phyloP scores from a whole-genome alignment of 2,329 filamentous ascomycete species.

The Pseudocercospora musae region DNA sequence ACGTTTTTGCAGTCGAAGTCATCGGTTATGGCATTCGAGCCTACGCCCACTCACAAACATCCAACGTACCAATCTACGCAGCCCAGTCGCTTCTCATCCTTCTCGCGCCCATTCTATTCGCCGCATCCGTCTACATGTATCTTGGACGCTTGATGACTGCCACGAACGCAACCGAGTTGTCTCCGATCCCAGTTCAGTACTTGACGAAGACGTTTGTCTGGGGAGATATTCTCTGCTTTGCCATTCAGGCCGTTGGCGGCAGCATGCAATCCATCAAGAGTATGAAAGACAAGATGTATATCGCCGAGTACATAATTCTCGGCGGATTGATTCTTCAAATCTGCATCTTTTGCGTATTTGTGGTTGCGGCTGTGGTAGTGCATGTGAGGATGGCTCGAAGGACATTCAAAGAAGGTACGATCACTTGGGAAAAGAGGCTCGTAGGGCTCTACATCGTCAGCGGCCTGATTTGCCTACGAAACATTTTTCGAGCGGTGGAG shows the following conservation, averaged over 20 bases:
- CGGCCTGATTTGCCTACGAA: conserved; percentile 45
- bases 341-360: conserved; percentile 56
- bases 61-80: conserved; percentile 39
- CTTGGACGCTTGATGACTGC: conserved; percentile 45
- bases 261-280: conserved; percentile 37
- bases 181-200: conserved; percentile 43
- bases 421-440: conserved; percentile 38
- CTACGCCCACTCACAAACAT: conserved; percentile 26
- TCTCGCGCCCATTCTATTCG: conserved; percentile 49
- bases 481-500: conserved; percentile 49
- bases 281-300: conserved; percentile 26
- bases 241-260: conserved; percentile 50
- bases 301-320: conserved; percentile 54
- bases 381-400: conserved; percentile 41
- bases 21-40: conserved; percentile 43
- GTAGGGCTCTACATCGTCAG: conserved; percentile 40
- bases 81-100: conserved; percentile 45
- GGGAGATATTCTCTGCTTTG: conserved; percentile 54
- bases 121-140: conserved; percentile 53
- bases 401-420: neutral
- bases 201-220: conserved; percentile 55
- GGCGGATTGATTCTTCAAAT: conserved; percentile 58
- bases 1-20: conserved; percentile 41
- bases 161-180: conserved; percentile 42
- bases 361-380: conserved; percentile 49